These are phyloP conservation scores for Rhynchospora pubera DNA, from an alignment of 176 grass and related monocot genomes.

Conservation along the genomic window DNA sequence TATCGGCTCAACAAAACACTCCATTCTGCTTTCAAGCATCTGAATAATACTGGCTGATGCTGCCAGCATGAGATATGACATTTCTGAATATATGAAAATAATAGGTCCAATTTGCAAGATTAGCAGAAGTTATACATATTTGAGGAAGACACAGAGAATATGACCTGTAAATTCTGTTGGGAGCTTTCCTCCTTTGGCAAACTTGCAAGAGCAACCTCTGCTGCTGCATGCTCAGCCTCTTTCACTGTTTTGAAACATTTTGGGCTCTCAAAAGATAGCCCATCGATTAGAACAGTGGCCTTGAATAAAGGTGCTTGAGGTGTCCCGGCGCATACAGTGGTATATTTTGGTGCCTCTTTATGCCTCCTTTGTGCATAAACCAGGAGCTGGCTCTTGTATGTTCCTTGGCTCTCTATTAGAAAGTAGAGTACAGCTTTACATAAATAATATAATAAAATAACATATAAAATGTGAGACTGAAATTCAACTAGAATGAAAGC, in stretches of 20 bases:
- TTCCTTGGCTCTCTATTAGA: conserved; percentile 29
- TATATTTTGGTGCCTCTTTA: conserved; percentile 43
- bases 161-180: conserved; percentile 28
- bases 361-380: conserved; percentile 54
- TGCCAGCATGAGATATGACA: neutral
- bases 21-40: neutral
- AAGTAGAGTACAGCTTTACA: conserved; percentile 4
- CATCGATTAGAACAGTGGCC: conserved; percentile 58
- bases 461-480: neutral
- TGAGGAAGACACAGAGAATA: neutral
- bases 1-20: neutral
- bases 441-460: neutral
- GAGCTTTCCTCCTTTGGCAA: conserved; percentile 46
- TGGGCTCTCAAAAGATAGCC: conserved; percentile 52
- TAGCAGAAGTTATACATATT: neutral
- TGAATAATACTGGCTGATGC: neutral
- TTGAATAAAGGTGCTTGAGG: conserved; percentile 46
- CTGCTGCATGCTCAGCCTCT: conserved; percentile 64
- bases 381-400: conserved; percentile 61
- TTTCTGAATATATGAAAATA: neutral
- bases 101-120: neutral
- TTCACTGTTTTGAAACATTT: conserved; percentile 35
- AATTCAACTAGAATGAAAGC: neutral
- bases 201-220: conserved; percentile 57
- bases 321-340: conserved; percentile 18